A percentile compares a stretch with the other conserved stretches of the same genome.
Evolutionary conservation across 495 filamentous ascomycete genomes (phyloP).

Genomic region (Aspergillus olivimuriae): DNA sequence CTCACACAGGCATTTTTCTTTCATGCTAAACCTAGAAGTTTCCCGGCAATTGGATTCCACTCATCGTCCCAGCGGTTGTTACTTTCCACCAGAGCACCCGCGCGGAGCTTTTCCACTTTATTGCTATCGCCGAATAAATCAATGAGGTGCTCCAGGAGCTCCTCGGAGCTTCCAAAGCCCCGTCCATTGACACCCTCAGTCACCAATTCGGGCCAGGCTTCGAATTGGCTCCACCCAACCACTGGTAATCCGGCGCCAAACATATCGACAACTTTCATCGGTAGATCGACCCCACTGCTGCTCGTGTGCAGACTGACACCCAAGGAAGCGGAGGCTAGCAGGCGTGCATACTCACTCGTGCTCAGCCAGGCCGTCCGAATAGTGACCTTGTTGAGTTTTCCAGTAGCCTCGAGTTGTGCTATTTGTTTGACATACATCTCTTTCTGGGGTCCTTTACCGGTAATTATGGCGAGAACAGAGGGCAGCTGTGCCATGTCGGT

Average conservation of each 20-base stretch:
- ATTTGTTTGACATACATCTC: constrained; percentile 66
- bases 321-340: constrained; percentile 84
- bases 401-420: constrained; percentile 45
- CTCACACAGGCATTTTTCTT: too few species aligned
- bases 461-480: constrained; percentile 77
- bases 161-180: constrained; percentile 64
- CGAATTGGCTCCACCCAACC: constrained; percentile 72
- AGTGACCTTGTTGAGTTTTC: constrained; percentile 58
- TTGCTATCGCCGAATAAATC: constrained; percentile 52
- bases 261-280: constrained; percentile 99
- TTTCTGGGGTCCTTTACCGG: constrained; percentile 84
- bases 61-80: constrained; percentile 84
- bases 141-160: constrained; percentile 52
- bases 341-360: constrained; percentile 72
- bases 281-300: constrained; percentile 88
- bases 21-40: constrained; percentile 55
- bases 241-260: constrained; percentile 92
- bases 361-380: constrained; percentile 79
- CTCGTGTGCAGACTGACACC: constrained; percentile 89
- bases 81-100: constrained; percentile 73
- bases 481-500: constrained; percentile 41
- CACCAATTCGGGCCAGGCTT: constrained; percentile 82
- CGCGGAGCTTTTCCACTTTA: constrained; percentile 55
- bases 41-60: constrained; percentile 76
- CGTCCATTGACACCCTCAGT: constrained; percentile 77